phyloP scores from a whole-genome alignment of 2,329 filamentous ascomycete species.

The Sporothrix variecibatus region DNA sequence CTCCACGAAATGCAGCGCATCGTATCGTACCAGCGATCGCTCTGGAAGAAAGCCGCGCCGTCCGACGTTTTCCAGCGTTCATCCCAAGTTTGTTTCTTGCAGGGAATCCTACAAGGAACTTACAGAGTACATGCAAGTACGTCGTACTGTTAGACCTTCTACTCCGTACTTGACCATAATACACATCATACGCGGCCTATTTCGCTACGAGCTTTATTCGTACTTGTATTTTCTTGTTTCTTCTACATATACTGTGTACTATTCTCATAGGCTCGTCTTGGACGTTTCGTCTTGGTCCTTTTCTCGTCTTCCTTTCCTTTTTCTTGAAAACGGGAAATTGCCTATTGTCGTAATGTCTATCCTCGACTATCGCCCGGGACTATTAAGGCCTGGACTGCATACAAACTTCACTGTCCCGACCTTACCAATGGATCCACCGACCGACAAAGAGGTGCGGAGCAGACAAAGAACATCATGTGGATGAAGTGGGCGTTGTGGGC shows the following conservation, averaged over 20 bases:
- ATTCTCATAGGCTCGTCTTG: no score
- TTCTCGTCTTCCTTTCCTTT: neutral
- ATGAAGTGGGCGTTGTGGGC: neutral
- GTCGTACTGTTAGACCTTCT: neutral
- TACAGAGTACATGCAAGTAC: neutral
- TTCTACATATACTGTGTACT: neutral
- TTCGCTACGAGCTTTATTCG: neutral
- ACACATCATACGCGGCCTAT: neutral
- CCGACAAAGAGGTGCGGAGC: neutral
- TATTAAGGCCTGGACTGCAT: neutral
- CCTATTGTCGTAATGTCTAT: constrained; percentile 5
- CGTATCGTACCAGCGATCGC: neutral
- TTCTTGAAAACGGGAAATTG: neutral
- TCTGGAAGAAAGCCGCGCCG: neutral
- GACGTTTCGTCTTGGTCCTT: neutral
- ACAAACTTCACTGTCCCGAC: neutral
- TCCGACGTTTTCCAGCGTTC: neutral
- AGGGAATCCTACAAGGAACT: no score
- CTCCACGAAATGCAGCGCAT: neutral
- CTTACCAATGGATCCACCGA: neutral
- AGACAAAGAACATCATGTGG: neutral
- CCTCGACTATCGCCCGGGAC: neutral
- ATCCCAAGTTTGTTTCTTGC: neutral
- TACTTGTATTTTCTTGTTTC: neutral
- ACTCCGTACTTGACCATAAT: neutral